Base-by-base conservation (phyloP, 805 yeast genomes). In the Wickerhamiella sergipiensis region DNA sequence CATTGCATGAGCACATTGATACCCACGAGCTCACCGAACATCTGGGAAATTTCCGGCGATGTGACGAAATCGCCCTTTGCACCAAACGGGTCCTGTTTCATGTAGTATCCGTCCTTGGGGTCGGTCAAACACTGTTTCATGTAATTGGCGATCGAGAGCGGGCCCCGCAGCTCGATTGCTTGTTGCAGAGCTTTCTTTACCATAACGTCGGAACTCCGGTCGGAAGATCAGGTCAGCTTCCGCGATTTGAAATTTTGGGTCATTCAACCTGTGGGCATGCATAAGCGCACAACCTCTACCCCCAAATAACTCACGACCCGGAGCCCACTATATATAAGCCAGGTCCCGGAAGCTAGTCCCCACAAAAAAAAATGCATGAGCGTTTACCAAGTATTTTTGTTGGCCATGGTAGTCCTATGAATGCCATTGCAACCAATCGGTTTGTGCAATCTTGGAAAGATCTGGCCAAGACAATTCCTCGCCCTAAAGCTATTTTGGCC, bases 1-100 rank as follows among this genome's bases (percentile, higher is more conserved):
- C 88, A 84, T 38, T 70, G 66, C 2, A 71, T 60, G 17, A 67
- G 50, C 12, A 67, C 17, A 86, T 94, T 86, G 5, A 86, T 67
- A 0, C 92, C 95, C 52, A 84, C 72, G 69, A 84, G 76, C 63
- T 86, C 95, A 19, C 95, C 95, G 69, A 85, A 86, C 68, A 85
- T 81, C 40, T 85, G 85, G 6, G 90, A 82, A 48, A 86, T 84
- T 64, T 86, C 95, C 0, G 95, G 95, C 0, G 90, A 81, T 0
- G 95, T 86, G 48, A 81, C 73, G 63, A 86, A 86, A 64, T 86
- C 95, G 5, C 95, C 94, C 6, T 66, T 62, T 1, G 64, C 51
- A 31, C 83, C 85, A 36, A 86, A 68, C 1, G 95, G 95, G 57
- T 85, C 81, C 54, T 80, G 68, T 3, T 85, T 81, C 21, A 87